Conservation (phyloP, 805 yeast genomes). For the Candida parachauliodes region DNA sequence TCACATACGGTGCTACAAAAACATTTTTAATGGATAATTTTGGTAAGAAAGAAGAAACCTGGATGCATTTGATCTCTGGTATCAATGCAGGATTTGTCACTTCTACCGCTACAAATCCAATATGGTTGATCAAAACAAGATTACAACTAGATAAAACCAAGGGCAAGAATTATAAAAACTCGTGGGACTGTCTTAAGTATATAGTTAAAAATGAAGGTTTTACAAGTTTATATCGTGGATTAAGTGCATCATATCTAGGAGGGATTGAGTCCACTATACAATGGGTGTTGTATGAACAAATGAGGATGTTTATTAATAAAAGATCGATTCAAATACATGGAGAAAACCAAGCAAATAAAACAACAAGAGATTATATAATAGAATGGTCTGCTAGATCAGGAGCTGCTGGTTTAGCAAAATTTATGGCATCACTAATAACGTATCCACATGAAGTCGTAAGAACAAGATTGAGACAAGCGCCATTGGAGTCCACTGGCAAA, state of each 20-base stretch:
- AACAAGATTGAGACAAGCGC: slow-evolving; percentile 94
- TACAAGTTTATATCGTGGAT: slow-evolving; percentile 78
- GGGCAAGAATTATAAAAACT: slow-evolving; percentile 68
- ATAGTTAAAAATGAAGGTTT: slow-evolving; percentile 77
- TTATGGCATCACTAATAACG: slow-evolving; percentile 85
- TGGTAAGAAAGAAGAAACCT: slow-evolving; percentile 65
- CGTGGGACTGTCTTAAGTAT: slow-evolving; percentile 76
- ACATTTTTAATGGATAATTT: slow-evolving; percentile 63
- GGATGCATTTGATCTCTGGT: slow-evolving; percentile 84
- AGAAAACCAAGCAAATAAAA: slow-evolving; percentile 24
- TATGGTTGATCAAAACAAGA: slow-evolving; percentile 94
- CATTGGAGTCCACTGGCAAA: slow-evolving; percentile 64
- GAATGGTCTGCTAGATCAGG: slow-evolving; percentile 98
- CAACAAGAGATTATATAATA: slow-evolving; percentile 57
- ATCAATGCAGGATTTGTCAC: slow-evolving; percentile 91
- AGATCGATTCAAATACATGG: slow-evolving; percentile 41
- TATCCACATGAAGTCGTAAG: slow-evolving; percentile 98
- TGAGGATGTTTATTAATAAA: slow-evolving; percentile 65
- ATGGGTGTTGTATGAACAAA: slow-evolving; percentile 95
- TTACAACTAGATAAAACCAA: slow-evolving; percentile 80
- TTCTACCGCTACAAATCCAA: slow-evolving; percentile 95
- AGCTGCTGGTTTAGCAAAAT: slow-evolving; percentile 95
- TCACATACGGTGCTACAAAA: slow-evolving; percentile 93
- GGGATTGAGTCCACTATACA: slow-evolving; percentile 90
- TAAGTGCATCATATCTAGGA: slow-evolving; percentile 91